A percentile compares a stretch with the other conserved stretches of the same genome.
Evolutionary conservation across 73 alveolate species (phyloP).

Genomic region (Paramecium bursaria): DNA sequence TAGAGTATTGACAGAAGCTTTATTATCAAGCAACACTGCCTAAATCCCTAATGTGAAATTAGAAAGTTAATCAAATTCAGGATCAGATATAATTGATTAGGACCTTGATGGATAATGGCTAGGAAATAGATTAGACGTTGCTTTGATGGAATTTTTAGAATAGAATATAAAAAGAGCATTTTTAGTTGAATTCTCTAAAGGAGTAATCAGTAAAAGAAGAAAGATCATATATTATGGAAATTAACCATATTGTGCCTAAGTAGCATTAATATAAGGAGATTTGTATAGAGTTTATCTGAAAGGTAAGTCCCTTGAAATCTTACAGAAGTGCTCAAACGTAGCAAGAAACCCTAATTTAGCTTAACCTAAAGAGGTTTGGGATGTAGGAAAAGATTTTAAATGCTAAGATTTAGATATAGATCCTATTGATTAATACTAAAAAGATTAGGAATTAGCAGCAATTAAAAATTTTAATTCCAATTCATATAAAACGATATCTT

Average conservation of each 20-base stretch:
- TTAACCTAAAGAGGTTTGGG: too few relatives aligned
- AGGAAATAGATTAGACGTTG: slow-evolving; percentile 54
- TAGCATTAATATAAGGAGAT: slow-evolving; percentile 17
- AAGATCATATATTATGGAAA: slow-evolving; percentile 2
- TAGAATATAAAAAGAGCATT: slow-evolving; percentile 17
- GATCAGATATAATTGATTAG: neutral
- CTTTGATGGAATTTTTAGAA: slow-evolving; percentile 31
- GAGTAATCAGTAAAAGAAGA: neutral
- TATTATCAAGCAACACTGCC: slow-evolving; percentile 23
- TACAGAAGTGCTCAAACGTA: slow-evolving; percentile 23
- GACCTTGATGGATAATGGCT: slow-evolving; percentile 2
- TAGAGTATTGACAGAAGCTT: slow-evolving; percentile 50
- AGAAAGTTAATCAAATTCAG: neutral
- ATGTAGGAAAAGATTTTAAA: slow-evolving; percentile 1
- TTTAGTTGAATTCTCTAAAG: slow-evolving; percentile 9
- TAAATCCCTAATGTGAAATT: slow-evolving; percentile 30
- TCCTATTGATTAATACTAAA: neutral
- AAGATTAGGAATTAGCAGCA: slow-evolving; percentile 20
- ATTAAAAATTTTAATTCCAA: slow-evolving; percentile 2
- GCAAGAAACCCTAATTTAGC: too few relatives aligned
- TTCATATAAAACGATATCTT: slow-evolving; percentile 39
- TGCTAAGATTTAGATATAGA: neutral
- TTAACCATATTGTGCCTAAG: slow-evolving; percentile 2
- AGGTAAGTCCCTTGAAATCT: slow-evolving; percentile 17
- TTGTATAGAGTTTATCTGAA: neutral